Evolutionary conservation across 768 basidiomycete species (phyloP).

Genomic region (Peribolospora kevripleyi): DNA sequence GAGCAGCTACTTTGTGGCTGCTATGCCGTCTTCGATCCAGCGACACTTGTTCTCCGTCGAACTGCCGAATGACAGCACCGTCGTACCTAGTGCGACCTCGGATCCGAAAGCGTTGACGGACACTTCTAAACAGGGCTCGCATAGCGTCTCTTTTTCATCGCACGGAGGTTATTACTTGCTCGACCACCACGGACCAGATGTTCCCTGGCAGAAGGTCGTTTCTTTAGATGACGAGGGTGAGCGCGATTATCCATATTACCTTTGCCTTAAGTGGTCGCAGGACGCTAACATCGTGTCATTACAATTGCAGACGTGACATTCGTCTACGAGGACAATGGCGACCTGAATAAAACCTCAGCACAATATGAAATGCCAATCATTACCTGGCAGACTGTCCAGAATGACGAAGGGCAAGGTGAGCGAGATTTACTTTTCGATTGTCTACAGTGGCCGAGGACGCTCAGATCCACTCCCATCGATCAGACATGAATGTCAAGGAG

Average conservation of each 20-base stretch:
- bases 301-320: slow-evolving; percentile 27
- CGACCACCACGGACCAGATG: slow-evolving; percentile 49
- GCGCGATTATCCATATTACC: slow-evolving; percentile 7
- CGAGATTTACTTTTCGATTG: slow-evolving; percentile 4
- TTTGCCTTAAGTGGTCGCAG: not conserved
- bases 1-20: slow-evolving; percentile 62
- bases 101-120: slow-evolving; percentile 17
- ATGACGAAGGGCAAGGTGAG: slow-evolving; percentile 29
- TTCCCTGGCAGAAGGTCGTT: slow-evolving; percentile 68
- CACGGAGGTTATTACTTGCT: slow-evolving; percentile 61
- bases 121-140: slow-evolving; percentile 27
- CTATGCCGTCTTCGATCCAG: slow-evolving; percentile 54
- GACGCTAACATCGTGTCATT: not conserved
- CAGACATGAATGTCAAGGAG: slow-evolving; percentile 75
- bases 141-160: slow-evolving; percentile 55
- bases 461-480: slow-evolving; percentile 9
- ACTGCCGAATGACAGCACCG: slow-evolving; percentile 27
- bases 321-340: slow-evolving; percentile 44
- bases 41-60: slow-evolving; percentile 60
- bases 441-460: slow-evolving; percentile 4
- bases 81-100: not conserved
- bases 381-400: slow-evolving; percentile 43
- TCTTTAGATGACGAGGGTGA: slow-evolving; percentile 29
- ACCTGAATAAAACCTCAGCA: slow-evolving; percentile 36
- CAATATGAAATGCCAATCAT: slow-evolving; percentile 50